Evolutionary conservation across 1,284 basidiomycete species (phyloP).

Genomic region (Boletus albobrunnescens): DNA sequence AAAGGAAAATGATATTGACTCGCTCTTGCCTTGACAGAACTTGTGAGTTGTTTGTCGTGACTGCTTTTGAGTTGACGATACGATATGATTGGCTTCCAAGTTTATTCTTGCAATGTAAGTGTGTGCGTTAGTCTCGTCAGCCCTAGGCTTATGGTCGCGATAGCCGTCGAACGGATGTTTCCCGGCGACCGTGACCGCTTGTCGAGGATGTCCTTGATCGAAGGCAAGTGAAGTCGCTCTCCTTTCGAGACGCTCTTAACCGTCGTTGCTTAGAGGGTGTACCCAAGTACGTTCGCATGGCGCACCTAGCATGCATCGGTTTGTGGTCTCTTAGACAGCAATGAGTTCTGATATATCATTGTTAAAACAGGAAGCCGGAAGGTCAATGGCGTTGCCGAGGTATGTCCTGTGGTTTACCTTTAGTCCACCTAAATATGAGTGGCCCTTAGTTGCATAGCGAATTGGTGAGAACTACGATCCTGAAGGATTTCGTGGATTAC

Average conservation of each 20-base stretch:
- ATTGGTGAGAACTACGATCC: conserved; percentile 72
- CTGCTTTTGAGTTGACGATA: not conserved
- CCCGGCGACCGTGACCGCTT: conserved; percentile 80
- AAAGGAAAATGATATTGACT: conserved; percentile 8
- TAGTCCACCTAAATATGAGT: not conserved
- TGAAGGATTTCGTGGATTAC: conserved; percentile 90
- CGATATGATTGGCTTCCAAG: conserved; percentile 31
- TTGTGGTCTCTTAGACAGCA: conserved; percentile 15
- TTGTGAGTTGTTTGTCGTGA: conserved; percentile 35
- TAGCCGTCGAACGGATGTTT: conserved; percentile 83
- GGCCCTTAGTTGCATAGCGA: conserved; percentile 61
- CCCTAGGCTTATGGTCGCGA: conserved; percentile 19
- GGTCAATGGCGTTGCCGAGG: conserved; percentile 94
- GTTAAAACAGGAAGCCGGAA: conserved; percentile 61
- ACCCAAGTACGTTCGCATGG: conserved; percentile 87
- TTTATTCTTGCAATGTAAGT: conserved; percentile 60
- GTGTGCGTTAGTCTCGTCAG: not conserved
- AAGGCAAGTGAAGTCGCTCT: conserved; percentile 45
- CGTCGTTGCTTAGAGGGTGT: conserved; percentile 57
- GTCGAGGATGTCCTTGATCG: conserved; percentile 84
- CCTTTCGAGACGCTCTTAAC: not conserved
- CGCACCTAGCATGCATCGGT: conserved; percentile 76
- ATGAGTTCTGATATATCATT: not conserved
- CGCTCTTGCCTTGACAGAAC: conserved; percentile 36
- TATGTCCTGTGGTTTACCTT: conserved; percentile 28